Base-by-base conservation (phyloP, 2,329 filamentous ascomycete genomes). In the Colletotrichum sp. region DNA sequence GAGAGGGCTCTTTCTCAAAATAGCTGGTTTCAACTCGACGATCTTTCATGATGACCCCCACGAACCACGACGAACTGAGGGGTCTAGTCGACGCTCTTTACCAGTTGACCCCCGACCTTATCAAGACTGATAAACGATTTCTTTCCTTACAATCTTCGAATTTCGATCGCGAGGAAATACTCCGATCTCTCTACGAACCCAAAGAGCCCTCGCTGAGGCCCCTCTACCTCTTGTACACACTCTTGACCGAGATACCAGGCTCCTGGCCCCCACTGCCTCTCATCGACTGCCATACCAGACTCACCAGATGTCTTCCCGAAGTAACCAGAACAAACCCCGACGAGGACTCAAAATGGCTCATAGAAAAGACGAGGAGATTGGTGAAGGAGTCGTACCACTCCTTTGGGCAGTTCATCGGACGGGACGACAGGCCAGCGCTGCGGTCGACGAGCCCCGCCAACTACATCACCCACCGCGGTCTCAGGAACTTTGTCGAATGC, bases 301-400 rank as follows among this genome's bases (percentile, higher is more conserved):
- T 87, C 4, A 84, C 82, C 80, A 85, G 83, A 66, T 78, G 81
- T 4, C 77, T 87, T 7, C 85, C 86, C 4, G 84, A 87, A 70
- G 79, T 78, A 15, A 79, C 80, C 30, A 86, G 84, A 69, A 79
- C 82, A n/a, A 81, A 80, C 24, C 77, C 57, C 4, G 57, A 79
- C 59, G 66, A 28, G 69, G 77, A 15, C 60, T 74, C 8, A 2
- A 65, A 74, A 15, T 70, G 72, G 60, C 67, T 82, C 9, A 62
- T 81, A 24, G 72, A 78, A 5, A 78, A 75, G 13, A 80, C 80
- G 1, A 69, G 75, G 13, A 63, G 76, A 10, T 36, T 82, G 26
- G 79, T 85, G 4, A 83, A 84, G 69, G 26, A 70, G 26, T 82
- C 81, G 13, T 85, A 86, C 76, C 77, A 76, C 2, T 86, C 86